Conservation (phyloP, 2,329 filamentous ascomycete species). For the Fusarium chlamydosporum region DNA sequence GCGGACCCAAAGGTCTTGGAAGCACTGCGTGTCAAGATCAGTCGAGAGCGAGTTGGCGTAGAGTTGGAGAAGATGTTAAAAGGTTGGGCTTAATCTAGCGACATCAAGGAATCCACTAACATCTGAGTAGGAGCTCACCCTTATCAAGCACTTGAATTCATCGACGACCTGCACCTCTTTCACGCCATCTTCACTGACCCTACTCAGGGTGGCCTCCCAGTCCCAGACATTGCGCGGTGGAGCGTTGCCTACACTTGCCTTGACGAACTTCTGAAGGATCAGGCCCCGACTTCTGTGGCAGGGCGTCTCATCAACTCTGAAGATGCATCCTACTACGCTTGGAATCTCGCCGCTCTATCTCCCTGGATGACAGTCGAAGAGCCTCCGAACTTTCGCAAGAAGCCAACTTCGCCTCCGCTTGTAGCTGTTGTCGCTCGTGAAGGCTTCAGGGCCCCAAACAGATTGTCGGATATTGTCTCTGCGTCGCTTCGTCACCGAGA, state of each 20-base stretch:
- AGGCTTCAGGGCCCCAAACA: slow-evolving; percentile 85
- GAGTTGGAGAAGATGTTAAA: slow-evolving; percentile 94
- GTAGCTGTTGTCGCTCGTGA: slow-evolving; percentile 73
- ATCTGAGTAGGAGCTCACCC: slow-evolving; percentile 68
- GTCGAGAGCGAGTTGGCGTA: slow-evolving; percentile 86
- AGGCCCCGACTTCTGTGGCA: slow-evolving; percentile 64
- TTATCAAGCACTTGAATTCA: slow-evolving; percentile 71
- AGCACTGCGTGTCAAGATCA: slow-evolving; percentile 89
- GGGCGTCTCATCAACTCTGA: slow-evolving; percentile 71
- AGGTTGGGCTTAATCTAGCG: slow-evolving; percentile 59
- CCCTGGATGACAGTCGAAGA: slow-evolving; percentile 75
- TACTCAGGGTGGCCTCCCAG: slow-evolving; percentile 63
- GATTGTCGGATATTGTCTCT: slow-evolving; percentile 76
- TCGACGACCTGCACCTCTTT: slow-evolving; percentile 78
- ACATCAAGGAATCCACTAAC: slow-evolving; percentile 8
- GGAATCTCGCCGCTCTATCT: slow-evolving; percentile 80
- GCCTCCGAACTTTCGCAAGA: slow-evolving; percentile 61
- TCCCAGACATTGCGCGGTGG: slow-evolving; percentile 74
- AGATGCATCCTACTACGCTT: slow-evolving; percentile 79
- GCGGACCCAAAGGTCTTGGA: slow-evolving; percentile 80
- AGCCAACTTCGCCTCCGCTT: slow-evolving; percentile 66
- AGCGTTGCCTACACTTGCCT: slow-evolving; percentile 74
- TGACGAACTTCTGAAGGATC: slow-evolving; percentile 62
- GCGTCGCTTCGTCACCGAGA: slow-evolving; percentile 73
- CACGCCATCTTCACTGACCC: slow-evolving; percentile 81